These are phyloP conservation scores for Talaromyces sp. DNA, from an alignment of 2,329 filamentous ascomycete genomes.

Conservation along the genomic window DNA sequence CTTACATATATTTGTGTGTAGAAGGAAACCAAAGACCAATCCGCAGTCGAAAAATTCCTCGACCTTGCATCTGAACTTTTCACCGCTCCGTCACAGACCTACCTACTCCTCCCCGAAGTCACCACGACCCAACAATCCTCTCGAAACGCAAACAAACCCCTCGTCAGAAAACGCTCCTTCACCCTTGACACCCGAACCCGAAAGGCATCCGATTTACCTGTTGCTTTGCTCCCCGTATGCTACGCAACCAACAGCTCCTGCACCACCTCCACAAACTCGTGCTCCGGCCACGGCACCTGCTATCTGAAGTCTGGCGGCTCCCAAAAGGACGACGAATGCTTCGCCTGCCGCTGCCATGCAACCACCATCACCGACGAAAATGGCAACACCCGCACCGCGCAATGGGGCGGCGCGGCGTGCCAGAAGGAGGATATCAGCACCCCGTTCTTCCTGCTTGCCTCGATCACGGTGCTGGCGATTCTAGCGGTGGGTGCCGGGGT, in stretches of 20 bases:
- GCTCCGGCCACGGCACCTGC: conserved; percentile 78
- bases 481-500: conserved; percentile 65
- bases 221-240: conserved; percentile 63
- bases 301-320: conserved; percentile 56
- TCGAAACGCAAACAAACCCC: neutral
- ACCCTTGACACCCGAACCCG: neutral
- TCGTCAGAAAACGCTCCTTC: neutral
- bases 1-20: conserved; percentile 5
- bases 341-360: conserved; percentile 67
- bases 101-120: conserved; percentile 2
- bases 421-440: conserved; percentile 87
- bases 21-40: conserved; percentile 3
- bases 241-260: conserved; percentile 67
- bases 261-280: conserved; percentile 64
- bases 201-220: conserved; percentile 20
- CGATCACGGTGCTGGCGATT: conserved; percentile 66
- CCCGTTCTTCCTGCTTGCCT: conserved; percentile 80
- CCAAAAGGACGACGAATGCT: conserved; percentile 56
- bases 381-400: conserved; percentile 54
- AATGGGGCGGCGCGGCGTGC: conserved; percentile 82
- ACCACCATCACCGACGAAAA: conserved; percentile 48
- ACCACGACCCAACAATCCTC: neutral
- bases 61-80: conserved; percentile 35
- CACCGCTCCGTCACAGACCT: conserved; percentile 1
- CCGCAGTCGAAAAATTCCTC: conserved; percentile 39